A percentile compares a stretch with the other conserved stretches of the same genome.
Conservation (phyloP, 495 filamentous ascomycete genomes). For the Penicillium waksmanii region DNA sequence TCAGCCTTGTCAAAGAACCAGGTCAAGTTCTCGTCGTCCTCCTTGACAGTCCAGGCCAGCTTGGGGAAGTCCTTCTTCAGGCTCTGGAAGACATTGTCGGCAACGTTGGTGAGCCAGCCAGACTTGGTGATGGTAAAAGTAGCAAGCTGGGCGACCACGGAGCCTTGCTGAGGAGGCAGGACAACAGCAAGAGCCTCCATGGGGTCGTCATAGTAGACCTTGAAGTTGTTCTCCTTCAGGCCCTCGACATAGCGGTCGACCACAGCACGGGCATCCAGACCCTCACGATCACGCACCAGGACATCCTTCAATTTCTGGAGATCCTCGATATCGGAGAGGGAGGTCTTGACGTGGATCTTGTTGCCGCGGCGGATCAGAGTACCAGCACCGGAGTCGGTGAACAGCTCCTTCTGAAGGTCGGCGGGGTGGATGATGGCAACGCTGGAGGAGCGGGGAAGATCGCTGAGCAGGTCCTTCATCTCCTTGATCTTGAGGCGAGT, state of each 20-base stretch:
- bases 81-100: constrained; percentile 94
- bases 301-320: constrained; percentile 77
- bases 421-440: constrained; percentile 97
- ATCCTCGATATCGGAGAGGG: constrained; percentile 79
- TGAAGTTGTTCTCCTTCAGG: constrained; percentile 77
- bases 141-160: constrained; percentile 73
- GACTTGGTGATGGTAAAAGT: constrained; percentile 95
- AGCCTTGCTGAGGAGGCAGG: constrained; percentile 64
- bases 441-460: constrained; percentile 87
- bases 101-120: constrained; percentile 93
- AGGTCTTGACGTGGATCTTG: constrained; percentile 78
- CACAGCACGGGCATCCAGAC: constrained; percentile 78
- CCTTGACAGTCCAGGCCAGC: constrained; percentile 95
- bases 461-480: constrained; percentile 89
- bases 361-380: constrained; percentile 93
- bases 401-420: constrained; percentile 93
- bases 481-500: constrained; percentile 98
- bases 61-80: constrained; percentile 92
- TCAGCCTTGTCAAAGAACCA: constrained; percentile 99
- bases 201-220: constrained; percentile 93
- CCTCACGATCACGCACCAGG: constrained; percentile 82
- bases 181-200: constrained; percentile 97
- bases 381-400: constrained; percentile 94
- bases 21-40: constrained; percentile 94
- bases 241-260: constrained; percentile 86